Conservation (phyloP, 1,284 basidiomycete species). For the Sanghuangporus baumii region DNA sequence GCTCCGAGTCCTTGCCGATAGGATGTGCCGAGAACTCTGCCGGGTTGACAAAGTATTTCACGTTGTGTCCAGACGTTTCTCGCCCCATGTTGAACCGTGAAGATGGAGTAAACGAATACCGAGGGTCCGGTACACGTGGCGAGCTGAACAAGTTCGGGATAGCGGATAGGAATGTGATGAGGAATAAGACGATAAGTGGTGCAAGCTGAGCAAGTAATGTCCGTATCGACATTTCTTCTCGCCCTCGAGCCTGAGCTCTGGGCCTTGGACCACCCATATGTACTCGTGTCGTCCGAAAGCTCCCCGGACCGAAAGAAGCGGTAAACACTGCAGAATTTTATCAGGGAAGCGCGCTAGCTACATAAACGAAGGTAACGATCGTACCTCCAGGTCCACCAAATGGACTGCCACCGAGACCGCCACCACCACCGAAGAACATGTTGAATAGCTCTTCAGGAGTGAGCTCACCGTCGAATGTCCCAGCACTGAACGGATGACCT, state of each 20-base stretch:
- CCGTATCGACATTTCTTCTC: conserved; percentile 45
- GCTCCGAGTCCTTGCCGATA: conserved; percentile 65
- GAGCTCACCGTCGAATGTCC: conserved; percentile 76
- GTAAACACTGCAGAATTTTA: conserved; percentile 53
- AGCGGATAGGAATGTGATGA: conserved; percentile 81
- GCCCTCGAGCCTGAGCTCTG: conserved; percentile 31
- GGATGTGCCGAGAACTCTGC: conserved; percentile 77
- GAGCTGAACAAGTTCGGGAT: conserved; percentile 73
- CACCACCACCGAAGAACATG: conserved; percentile 92
- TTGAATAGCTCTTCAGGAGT: conserved; percentile 97
- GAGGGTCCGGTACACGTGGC: conserved; percentile 69
- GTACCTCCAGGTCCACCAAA: conserved; percentile 47
- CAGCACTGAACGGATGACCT: conserved; percentile 43
- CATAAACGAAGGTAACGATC: conserved; percentile 11
- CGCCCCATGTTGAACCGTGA: conserved; percentile 58
- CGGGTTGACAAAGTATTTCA: conserved; percentile 86
- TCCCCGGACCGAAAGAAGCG: conserved; percentile 68
- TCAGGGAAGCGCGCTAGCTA: neutral
- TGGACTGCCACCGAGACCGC: conserved; percentile 42
- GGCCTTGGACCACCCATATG: conserved; percentile 31
- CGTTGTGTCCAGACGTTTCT: conserved; percentile 59
- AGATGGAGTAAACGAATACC: conserved; percentile 67
- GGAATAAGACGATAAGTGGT: conserved; percentile 80
- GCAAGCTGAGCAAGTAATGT: conserved; percentile 79
- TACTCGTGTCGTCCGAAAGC: conserved; percentile 65